phyloP scores from a whole-genome alignment of 208 protist genomes.

The Histomonas meleagridis region DNA sequence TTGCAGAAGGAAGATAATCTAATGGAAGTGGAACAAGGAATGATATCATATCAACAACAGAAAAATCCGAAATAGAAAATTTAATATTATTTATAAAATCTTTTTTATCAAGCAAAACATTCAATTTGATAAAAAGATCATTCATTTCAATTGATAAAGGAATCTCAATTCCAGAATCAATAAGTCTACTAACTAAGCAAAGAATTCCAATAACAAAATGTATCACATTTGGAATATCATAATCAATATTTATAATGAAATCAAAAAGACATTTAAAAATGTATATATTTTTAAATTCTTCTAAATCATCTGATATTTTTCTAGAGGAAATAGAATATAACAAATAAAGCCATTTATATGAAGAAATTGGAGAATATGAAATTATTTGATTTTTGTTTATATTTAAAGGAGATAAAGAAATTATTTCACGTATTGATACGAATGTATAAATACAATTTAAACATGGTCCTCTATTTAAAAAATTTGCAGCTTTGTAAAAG shows the following conservation, averaged over 20 bases:
- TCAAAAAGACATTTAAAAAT: neutral
- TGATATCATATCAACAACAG: neutral
- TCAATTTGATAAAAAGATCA: neutral
- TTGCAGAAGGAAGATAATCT: neutral
- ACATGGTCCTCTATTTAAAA: neutral
- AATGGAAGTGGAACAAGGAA: neutral
- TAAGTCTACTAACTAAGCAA: neutral
- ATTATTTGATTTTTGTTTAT: neutral
- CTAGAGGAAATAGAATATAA: neutral
- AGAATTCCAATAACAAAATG: neutral
- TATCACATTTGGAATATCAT: neutral
- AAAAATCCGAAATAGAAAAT: neutral
- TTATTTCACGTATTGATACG: neutral
- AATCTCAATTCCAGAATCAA: neutral
- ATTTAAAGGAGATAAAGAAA: neutral
- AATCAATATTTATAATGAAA: neutral
- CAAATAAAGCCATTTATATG: conserved; percentile 31
- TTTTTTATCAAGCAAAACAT: no score
- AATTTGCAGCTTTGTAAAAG: neutral
- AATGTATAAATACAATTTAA: neutral
- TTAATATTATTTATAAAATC: no score
- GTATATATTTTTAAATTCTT: neutral
- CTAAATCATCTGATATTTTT: conserved; percentile 16
- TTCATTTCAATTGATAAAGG: neutral
- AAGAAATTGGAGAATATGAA: neutral